These are phyloP conservation scores for Rheum nobile DNA, from an alignment of 148 eudicot genomes.

Conservation along the genomic window DNA sequence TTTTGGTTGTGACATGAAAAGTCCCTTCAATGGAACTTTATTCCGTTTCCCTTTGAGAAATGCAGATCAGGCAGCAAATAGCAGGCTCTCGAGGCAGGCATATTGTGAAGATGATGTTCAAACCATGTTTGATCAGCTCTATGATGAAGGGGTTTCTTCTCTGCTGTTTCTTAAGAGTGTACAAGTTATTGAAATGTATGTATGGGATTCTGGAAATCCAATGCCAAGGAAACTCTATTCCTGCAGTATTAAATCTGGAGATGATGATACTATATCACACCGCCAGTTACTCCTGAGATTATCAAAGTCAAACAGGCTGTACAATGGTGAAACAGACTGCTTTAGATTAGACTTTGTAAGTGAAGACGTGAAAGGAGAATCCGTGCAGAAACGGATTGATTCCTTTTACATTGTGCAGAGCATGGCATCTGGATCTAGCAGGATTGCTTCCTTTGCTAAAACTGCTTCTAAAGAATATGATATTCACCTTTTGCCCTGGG, in stretches of 20 bases:
- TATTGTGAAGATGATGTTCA: constrained; percentile 75
- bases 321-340: constrained; percentile 50
- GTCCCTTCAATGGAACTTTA: constrained; percentile 74
- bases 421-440: constrained; percentile 86
- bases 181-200: constrained; percentile 71
- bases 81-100: constrained; percentile 94
- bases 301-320: constrained; percentile 34
- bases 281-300: constrained; percentile 80
- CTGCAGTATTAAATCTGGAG: constrained; percentile 56
- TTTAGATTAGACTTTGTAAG: constrained; percentile 66
- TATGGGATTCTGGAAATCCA: constrained; percentile 69
- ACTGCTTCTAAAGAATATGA: constrained; percentile 76
- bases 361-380: constrained; percentile 44
- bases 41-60: constrained; percentile 97
- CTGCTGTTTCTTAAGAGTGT: constrained; percentile 84
- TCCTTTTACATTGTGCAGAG: constrained; percentile 74
- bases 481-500: constrained; percentile 94
- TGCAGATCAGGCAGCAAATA: constrained; percentile 77
- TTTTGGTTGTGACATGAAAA: constrained; percentile 92
- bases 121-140: constrained; percentile 75
- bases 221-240: constrained; percentile 70
- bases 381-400: constrained; percentile 40
- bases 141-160: constrained; percentile 78
- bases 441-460: constrained; percentile 87
- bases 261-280: constrained; percentile 55